Evolutionary conservation across 768 basidiomycete species (phyloP), one percentile per base, ranked within the genome.

Genomic region (Russula lepida): DNA sequence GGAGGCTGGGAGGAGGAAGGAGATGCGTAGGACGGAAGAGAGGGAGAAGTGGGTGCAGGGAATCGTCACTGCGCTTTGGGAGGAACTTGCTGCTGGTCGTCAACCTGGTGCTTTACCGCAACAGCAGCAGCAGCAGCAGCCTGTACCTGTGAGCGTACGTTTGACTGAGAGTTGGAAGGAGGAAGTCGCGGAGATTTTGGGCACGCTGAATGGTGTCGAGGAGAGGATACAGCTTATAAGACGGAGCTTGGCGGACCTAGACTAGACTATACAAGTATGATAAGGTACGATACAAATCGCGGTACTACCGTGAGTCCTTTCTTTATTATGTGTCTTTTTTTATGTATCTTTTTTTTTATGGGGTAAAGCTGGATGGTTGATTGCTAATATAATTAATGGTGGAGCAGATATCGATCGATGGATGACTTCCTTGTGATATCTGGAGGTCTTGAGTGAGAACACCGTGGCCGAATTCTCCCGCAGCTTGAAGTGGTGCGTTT

Each of bases 31-130:
- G 71, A 76, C 72, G 66, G 85, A 82, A 71, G 89, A 89, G 69
- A 78, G 82, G 73, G 87, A 89, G 72, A 80, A 80, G 75, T 86
- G 83, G 84, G 81, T 89, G 60, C 84, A 87, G 69, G 82, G 82
- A 4, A 80, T 90, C 55, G 81, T 89, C 51, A 81, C 81, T 32
- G 80, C 82, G n/a, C 72, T 90, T 53, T 84, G 85, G 82, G 86
- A 87, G 43, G 88, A 89, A 74, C 67, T 89, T 67, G 75, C 78
- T 21, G 74, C 72, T 50, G 79, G 77, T 37, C 81, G 80, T 67
- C 66, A 65, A 62, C 68, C 66, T 60, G 66, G 58, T 19, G 58
- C 25, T 6, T 25, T 8, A 2, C 8, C n/a, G 6, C 32, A 33
- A 6, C 49, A 39, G 39, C 47, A 46, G 1, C 44, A 44, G 15